Evolutionary conservation across 345 rosid genomes (phyloP), one percentile per base, ranked within the genome.

Genomic region (Gossypium ekmanianum): DNA sequence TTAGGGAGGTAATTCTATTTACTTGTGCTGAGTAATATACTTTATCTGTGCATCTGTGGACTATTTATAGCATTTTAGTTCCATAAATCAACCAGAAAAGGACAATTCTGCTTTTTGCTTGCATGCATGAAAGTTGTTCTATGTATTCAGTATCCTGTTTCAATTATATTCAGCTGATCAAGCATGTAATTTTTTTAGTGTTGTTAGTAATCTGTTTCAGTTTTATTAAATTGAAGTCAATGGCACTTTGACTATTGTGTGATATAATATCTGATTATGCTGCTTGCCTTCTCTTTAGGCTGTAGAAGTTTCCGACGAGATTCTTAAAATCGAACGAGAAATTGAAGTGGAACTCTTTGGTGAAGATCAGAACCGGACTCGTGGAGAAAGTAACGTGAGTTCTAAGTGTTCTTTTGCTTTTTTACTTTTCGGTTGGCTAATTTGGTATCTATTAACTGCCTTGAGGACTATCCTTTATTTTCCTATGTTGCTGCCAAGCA

Each of bases 301-400:
- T 39, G 80, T 73, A 68, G 86, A 87, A 75, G 75, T 89, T 75
- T 76, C 82, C 56, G 96, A 88, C 39, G 91, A 93, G 52, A 85
- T 95, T 67, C 69, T 90, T 77, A 93, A 87, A 74, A 79, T 87
- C 67, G 87, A 81, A 75, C 79, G 75, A 64, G 97, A 93, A 74
- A 74, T 95, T 69, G 89, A 88, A 16, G 78, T 85, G 76, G 96
- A 95, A 73, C 78, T 93, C 50, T 88, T 87, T 74, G 93, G 93
- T 12, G 92, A 91, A 83, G 96, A 91, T 70, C 91, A 87, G 79
- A 86, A 55, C 84, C 86, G 96, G 98, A 81, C 80, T 44, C 91
- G 73, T 58, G 82, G 76, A 14, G 97, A 95, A 61, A 83, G 34
- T 82, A 87, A 74, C 73, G 99, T 93, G 74, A 86, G 86, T 83